Conservation (phyloP, 257 asterid genomes). For the Cinchona pubescens region DNA sequence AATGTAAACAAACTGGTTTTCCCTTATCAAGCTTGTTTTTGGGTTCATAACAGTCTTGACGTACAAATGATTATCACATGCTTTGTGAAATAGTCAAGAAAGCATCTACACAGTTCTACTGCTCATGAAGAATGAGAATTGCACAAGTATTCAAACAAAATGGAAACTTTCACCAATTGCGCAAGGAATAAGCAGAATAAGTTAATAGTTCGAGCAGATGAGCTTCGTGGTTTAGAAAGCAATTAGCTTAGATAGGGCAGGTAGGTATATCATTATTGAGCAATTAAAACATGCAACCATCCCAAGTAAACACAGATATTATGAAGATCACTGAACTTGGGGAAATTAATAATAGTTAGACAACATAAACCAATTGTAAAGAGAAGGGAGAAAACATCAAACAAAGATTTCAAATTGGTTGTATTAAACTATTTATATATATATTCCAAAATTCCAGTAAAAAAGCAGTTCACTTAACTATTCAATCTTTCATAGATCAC, state of each 20-base stretch:
- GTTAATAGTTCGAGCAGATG: not conserved
- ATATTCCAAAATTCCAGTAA: not conserved
- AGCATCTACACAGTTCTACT: not conserved
- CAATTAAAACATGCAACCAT: not conserved
- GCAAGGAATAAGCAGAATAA: not conserved
- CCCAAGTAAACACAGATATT: not conserved
- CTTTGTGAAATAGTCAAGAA: not conserved
- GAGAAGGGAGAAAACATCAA: not conserved
- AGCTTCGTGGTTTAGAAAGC: not conserved
- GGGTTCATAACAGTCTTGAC: not conserved
- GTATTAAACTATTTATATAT: not conserved
- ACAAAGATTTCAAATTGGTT: not conserved
- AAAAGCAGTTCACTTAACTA: no score
- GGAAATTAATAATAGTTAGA: not conserved
- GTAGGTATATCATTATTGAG: not conserved
- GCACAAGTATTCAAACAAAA: not conserved
- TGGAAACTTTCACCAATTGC: not conserved
- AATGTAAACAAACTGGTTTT: not conserved
- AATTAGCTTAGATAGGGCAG: not conserved
- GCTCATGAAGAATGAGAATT: not conserved
- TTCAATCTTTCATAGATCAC: no score
- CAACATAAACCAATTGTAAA: not conserved
- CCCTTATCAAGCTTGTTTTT: not conserved
- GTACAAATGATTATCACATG: not conserved
- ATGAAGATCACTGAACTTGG: not conserved